Base-by-base conservation (phyloP, 2,329 filamentous ascomycete genomes). In the Aspergillus arachidicola region DNA sequence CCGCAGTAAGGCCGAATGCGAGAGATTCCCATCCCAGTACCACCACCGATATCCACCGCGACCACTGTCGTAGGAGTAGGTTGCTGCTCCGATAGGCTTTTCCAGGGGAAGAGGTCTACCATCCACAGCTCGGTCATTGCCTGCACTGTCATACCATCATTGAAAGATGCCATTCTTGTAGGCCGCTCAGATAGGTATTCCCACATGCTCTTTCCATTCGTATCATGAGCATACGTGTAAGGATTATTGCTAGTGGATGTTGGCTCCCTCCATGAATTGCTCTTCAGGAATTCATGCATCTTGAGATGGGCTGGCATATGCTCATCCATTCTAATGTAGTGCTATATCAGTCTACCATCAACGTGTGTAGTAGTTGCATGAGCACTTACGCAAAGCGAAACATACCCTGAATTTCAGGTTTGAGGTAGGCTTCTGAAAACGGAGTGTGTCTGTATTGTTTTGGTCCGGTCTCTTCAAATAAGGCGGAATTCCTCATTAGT, bases 331-430 rank as follows among this genome's bases (percentile, higher is more conserved):
- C 43, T 46, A 46, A 12, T 1, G 34, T 36, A 10, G 3, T 23
- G n/a, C 19, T 12, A 46, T 46, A 4, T 46, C 43, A 23, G 19
- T 1, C 0, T 12, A 46, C 4, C 3, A 21, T 12, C 0, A 46
- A 3, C 19, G 1, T 5, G 1, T 5, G 3, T 26, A 1, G 10
- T 12, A 23, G 10, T 10, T 6, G 6, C 6, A 12, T 21, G 19
- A 9, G 2, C 2, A 12, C 43, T 46, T 46, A 46, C 43, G 43
- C 43, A 14, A 46, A 46, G 4, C 21, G 9, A 26, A 46, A 46
- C 43, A 46, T 46, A 6, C 21, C 43, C 19, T 4, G 43, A 12
- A 46, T n/a, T 12, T 23, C 43, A 12, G 21, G n/a, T 12, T 10
- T 11, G 2, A 46, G 43, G 43, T 46, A 46, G 19, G n/a, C 43